Evolutionary conservation across 2,329 filamentous ascomycete genomes (phyloP).

Genomic region (Talaromyces islandicus): DNA sequence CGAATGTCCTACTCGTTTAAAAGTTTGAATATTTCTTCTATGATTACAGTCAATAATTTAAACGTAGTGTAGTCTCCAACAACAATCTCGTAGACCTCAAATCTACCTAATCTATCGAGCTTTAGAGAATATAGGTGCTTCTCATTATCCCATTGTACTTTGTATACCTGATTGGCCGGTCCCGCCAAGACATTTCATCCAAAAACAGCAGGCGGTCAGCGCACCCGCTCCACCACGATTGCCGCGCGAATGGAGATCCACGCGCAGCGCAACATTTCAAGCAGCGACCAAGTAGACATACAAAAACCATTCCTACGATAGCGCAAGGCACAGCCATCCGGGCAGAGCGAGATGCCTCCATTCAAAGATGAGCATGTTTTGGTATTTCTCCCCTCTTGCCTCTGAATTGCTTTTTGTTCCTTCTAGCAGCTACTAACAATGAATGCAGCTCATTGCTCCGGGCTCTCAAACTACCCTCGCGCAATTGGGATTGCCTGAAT

Average conservation of each 20-base stretch:
- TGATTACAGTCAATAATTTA: no score
- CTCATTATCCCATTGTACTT: no score
- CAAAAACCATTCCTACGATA: not conserved
- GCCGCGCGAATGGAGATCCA: not conserved
- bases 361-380: constrained; percentile 50
- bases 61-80: not conserved
- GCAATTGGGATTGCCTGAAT: constrained; percentile 81
- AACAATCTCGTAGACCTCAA: not conserved
- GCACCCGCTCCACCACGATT: not conserved
- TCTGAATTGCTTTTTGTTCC: not conserved
- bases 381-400: constrained; percentile 26
- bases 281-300: not conserved
- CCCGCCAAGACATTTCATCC: not conserved
- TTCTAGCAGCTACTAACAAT: not conserved
- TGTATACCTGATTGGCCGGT: not conserved
- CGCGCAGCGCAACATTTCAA: not conserved
- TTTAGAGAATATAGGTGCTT: no score
- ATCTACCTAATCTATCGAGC: no score
- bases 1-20: not conserved
- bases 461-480: constrained; percentile 87
- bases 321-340: not conserved
- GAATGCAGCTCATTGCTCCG: constrained; percentile 45
- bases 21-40: not conserved
- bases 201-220: not conserved
- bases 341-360: constrained; percentile 36